Percentiles rank a stretch among this genome's conserved stretches.
Evolutionary conservation across 176 grass and related monocot species (phyloP).

Genomic region (Urochloa ruziziensis): DNA sequence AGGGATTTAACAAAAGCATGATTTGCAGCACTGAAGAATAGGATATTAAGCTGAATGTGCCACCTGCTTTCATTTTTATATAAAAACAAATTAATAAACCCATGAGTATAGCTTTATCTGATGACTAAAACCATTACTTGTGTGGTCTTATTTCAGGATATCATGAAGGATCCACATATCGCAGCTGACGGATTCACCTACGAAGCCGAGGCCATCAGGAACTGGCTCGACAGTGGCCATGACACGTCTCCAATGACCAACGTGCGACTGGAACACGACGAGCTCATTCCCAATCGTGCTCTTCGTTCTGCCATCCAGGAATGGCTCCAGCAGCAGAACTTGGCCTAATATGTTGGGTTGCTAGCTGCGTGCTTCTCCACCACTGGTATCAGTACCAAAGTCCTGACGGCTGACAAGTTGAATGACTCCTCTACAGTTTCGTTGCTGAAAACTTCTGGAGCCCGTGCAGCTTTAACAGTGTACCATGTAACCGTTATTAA

Average conservation of each 20-base stretch:
- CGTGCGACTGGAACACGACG: background rate
- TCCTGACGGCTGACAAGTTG: background rate
- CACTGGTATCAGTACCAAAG: background rate
- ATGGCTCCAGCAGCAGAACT: conserved; percentile 38
- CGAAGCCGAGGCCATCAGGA: conserved; percentile 32
- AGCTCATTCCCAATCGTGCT: conserved; percentile 26
- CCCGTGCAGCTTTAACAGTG: background rate
- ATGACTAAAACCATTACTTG: background rate
- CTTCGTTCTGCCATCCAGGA: conserved; percentile 45
- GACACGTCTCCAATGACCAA: conserved; percentile 42
- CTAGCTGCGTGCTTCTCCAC: background rate
- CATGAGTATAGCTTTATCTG: background rate
- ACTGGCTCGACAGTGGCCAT: conserved; percentile 14
- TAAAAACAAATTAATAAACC: background rate
- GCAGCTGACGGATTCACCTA: conserved; percentile 49
- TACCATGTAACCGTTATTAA: background rate
- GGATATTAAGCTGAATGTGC: too few relatives aligned
- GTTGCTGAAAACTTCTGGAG: background rate
- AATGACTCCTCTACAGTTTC: background rate
- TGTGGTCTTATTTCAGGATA: conserved; percentile 26
- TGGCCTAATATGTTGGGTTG: too few relatives aligned
- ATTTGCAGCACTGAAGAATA: too few relatives aligned
- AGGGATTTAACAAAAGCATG: background rate
- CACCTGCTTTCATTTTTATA: too few relatives aligned
- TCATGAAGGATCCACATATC: conserved; percentile 40